Conservation (phyloP, 176 grass and related monocot species). For the Ensete ventricosum region DNA sequence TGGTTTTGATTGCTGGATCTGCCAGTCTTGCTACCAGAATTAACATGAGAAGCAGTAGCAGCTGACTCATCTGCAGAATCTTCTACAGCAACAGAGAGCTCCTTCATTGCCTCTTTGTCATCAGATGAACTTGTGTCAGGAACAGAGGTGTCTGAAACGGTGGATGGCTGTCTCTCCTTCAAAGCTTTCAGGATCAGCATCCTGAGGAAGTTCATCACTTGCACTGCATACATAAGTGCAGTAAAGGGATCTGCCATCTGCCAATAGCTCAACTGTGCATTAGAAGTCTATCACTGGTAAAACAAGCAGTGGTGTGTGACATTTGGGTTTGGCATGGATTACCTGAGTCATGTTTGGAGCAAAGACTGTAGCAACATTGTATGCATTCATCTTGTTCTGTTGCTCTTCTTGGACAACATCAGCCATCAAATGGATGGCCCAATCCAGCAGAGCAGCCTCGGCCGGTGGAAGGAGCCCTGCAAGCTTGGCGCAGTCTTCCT, state of each 20-base stretch:
- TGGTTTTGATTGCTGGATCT: constrained; percentile 19
- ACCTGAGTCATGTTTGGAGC: constrained; percentile 93
- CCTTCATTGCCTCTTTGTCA: constrained; percentile 18
- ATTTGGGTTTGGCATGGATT: neutral
- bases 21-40: constrained; percentile 20
- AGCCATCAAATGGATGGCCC: constrained; percentile 80
- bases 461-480: constrained; percentile 40
- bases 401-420: constrained; percentile 72
- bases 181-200: constrained; percentile 63
- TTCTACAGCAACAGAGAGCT: constrained; percentile 27
- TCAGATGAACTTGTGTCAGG: neutral
- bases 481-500: constrained; percentile 46
- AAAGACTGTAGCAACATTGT: constrained; percentile 74
- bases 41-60: constrained; percentile 31
- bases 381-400: constrained; percentile 72
- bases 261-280: neutral
- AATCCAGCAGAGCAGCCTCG: constrained; percentile 61
- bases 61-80: constrained; percentile 18
- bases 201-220: constrained; percentile 94
- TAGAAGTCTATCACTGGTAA: too few species aligned
- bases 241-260: constrained; percentile 87
- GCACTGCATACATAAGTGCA: constrained; percentile 80
- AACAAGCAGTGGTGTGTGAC: neutral
- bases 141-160: neutral
- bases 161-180: constrained; percentile 45